Evolutionary conservation across 192 early-diverging fungal species (phyloP), one percentile per base, ranked within the genome.

Genomic region (Coemansia sp.): DNA sequence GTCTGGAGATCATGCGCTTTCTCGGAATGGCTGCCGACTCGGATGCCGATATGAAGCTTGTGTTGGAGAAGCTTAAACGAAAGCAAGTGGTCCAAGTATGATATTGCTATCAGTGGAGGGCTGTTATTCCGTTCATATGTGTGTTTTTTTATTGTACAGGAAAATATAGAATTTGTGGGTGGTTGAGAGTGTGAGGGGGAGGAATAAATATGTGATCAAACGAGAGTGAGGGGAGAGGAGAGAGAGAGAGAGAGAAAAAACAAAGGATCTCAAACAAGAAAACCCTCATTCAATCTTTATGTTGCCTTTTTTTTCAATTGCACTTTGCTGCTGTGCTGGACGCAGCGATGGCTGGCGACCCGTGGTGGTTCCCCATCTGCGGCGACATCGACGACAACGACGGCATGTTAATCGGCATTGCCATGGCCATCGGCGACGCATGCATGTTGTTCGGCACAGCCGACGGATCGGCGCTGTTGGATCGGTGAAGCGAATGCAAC

Each of bases 1-100:
- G 73, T 25, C 9, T 61, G 20, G 81, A 83, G 50, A 67, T 83
- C 38, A 20, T 83, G 48, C 59, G 70, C 33, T 83, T 83, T 29
- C 61, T 78, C 10, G 15, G 34, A 2, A 64, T 74, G 57, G 63
- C 73, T 9, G 63, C 75, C 5, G 61, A 50, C 22, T 78, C 75
- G 0, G 81, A 83, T 57, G 49, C 13, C 3, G 41, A 46, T 9
- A 69, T 79, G 70, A 45, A 48, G 2, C 48, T 32, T 20, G 33
- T 50, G 15, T 57, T 73, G n/a, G 59, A 60, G 11, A 49, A 23
- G 38, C 61, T 62, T 23, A 20, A 42, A 3, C 59, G n/a, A 42
- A 23, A 48, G 14, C 35, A 33, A 40, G n/a, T n/a, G n/a, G n/a
- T n/a, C n/a, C n/a, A n/a, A n/a, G 38, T 5, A 33, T 29, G 29